phyloP scores from a whole-genome alignment of 73 alveolate genomes.

The Strombidium stylifer region DNA sequence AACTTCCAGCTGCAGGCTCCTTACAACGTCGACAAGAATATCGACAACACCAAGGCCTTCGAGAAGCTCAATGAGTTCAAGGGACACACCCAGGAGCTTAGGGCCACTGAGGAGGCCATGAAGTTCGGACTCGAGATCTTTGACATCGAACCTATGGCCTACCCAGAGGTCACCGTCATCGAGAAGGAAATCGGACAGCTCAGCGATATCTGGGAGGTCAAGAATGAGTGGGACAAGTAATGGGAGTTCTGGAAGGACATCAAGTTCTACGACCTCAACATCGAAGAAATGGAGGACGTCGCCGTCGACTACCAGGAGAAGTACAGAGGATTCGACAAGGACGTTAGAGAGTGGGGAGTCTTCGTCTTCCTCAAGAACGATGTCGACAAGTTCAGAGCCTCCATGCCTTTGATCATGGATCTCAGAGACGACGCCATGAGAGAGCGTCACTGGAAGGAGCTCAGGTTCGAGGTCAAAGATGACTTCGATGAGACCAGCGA shows the following conservation, averaged over 20 bases:
- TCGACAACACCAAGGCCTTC: constrained; percentile 69
- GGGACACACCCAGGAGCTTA: constrained; percentile 44
- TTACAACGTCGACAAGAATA: constrained; percentile 62
- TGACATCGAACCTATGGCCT: constrained; percentile 62
- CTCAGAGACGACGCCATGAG: constrained; percentile 97
- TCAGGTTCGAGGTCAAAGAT: constrained; percentile 88
- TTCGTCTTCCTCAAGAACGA: constrained; percentile 65
- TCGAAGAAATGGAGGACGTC: constrained; percentile 75
- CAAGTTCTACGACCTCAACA: constrained; percentile 78
- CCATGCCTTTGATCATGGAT: constrained; percentile 96
- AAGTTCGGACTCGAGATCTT: constrained; percentile 88
- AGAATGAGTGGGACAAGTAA: constrained; percentile 91
- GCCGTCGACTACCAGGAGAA: constrained; percentile 78
- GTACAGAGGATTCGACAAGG: constrained; percentile 71
- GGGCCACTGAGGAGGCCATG: constrained; percentile 84
- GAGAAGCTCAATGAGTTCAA: constrained; percentile 69
- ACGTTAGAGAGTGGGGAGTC: constrained; percentile 82
- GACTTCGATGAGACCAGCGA: constrained; percentile 70
- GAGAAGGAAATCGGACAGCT: constrained; percentile 78
- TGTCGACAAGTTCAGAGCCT: constrained; percentile 69
- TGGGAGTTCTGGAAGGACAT: constrained; percentile 81
- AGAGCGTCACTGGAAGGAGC: constrained; percentile 98
- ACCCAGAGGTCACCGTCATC: constrained; percentile 66
- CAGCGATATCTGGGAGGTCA: constrained; percentile 81
- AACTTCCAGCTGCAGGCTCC: constrained; percentile 82